Base-by-base conservation (phyloP, 1,284 basidiomycete species). In the Moniliophthora roreri region DNA sequence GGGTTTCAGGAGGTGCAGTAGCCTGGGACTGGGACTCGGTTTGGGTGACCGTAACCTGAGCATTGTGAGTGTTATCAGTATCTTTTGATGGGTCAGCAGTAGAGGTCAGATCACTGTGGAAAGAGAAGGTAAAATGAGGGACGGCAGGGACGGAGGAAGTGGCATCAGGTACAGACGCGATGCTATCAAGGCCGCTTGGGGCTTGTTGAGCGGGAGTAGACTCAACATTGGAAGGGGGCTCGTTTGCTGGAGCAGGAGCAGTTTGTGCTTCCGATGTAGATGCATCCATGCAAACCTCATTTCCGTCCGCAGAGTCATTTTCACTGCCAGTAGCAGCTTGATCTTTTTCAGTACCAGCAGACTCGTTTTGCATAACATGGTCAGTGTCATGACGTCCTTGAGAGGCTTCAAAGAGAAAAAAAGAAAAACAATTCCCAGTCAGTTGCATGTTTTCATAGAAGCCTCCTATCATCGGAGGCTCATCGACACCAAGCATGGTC, bases 331-430 rank as follows among this genome's bases (percentile, higher is more conserved):
- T 42, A 59, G 64, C 67, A 59, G 62, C n/a, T n/a, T n/a, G 16
- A 15, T 36, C 45, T 3, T 36, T 34, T 1, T 5, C 64, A 50
- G 61, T 49, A 55, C 58, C 65, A 62, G 60, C 34, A 2, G 26
- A 15, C 44, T 61, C 63, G 69, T 61, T 64, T 78, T 72, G 21
- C 40, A 51, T 34, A 48, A 41, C 61, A 71, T 65, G 65, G 8
- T 71, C 75, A 72, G 62, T 65, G 62, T 69, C 71, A 73, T 74
- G 71, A 74, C 72, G 71, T 72, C 79, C 81, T 84, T 84, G 62
- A 67, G 54, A 54, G 9, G 47, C 41, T 56, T 54, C 23, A 54
- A 68, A 63, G 61, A 68, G 54, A 62, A 64, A 57, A 69, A 69
- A 70, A 64, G 69, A 68, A 69, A 66, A 62, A 62, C 70, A 46